Evolutionary conservation across 495 filamentous ascomycete genomes (phyloP).

Genomic region (Aspergillus baeticus): DNA sequence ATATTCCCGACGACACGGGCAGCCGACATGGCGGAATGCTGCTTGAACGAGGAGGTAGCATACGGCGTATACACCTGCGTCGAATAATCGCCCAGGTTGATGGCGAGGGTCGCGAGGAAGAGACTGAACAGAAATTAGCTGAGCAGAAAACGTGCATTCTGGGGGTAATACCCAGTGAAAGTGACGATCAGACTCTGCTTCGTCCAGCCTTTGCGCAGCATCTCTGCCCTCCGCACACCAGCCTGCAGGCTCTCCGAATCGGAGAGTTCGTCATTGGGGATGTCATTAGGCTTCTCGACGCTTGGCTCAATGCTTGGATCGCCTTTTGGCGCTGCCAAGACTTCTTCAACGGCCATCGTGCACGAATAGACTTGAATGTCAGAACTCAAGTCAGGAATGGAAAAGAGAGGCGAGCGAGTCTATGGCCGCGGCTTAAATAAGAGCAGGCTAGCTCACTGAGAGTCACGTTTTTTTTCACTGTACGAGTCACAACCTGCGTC

Average conservation of each 20-base stretch:
- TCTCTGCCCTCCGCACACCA: conserved; percentile 23
- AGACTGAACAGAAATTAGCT: conserved; percentile 10
- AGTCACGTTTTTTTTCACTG: too few species aligned
- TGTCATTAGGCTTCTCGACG: not conserved
- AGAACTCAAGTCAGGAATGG: not conserved
- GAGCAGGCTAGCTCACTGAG: too few species aligned
- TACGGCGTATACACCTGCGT: conserved; percentile 24
- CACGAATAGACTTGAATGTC: not conserved
- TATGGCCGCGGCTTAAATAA: not conserved
- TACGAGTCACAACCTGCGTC: too few species aligned
- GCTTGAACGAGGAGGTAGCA: conserved; percentile 24
- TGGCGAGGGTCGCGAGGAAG: conserved; percentile 24
- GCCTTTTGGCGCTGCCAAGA: not conserved
- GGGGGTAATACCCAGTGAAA: conserved; percentile 23
- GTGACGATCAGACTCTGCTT: conserved; percentile 21
- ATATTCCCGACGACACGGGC: conserved; percentile 27
- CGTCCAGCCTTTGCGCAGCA: conserved; percentile 23
- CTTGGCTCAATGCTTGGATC: not conserved
- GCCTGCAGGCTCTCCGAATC: conserved; percentile 20
- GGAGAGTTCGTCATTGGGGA: not conserved
- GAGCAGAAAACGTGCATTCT: not conserved
- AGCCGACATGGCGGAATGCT: conserved; percentile 27
- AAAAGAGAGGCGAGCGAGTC: not conserved
- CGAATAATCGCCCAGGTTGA: conserved; percentile 26
- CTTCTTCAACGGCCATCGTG: not conserved